These are phyloP conservation scores for Periconia macrospinosa DNA, from an alignment of 2,329 filamentous ascomycete species.

Conservation along the genomic window DNA sequence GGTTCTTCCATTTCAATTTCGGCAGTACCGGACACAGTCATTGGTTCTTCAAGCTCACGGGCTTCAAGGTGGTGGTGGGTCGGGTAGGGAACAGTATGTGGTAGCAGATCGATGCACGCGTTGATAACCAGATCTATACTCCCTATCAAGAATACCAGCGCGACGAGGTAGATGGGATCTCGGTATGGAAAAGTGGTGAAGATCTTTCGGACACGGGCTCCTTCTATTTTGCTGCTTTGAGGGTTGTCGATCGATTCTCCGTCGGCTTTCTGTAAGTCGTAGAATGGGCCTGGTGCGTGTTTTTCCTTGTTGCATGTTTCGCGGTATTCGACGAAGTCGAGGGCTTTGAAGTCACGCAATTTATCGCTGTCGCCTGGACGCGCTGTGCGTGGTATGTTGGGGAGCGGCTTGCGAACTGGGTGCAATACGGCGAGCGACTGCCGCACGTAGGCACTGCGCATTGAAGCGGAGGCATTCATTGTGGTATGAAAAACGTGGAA, in stretches of 20 bases:
- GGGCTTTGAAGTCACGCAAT: slow-evolving; percentile 17
- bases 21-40: slow-evolving; percentile 4
- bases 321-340: slow-evolving; percentile 25
- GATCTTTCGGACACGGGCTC: slow-evolving; percentile 17
- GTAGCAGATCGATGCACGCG: slow-evolving; percentile 30
- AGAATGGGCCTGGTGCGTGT: not conserved
- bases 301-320: slow-evolving; percentile 23
- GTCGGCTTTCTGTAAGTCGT: slow-evolving; percentile 8
- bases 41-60: not conserved
- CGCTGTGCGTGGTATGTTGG: slow-evolving; percentile 13
- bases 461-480: slow-evolving; percentile 36
- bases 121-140: slow-evolving; percentile 29
- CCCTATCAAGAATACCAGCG: slow-evolving; percentile 25
- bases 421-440: slow-evolving; percentile 22
- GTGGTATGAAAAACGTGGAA: slow-evolving; percentile 1
- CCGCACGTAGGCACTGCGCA: slow-evolving; percentile 29
- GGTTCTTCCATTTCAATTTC: slow-evolving; percentile 21
- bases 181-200: slow-evolving; percentile 28
- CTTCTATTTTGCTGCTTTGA: slow-evolving; percentile 4
- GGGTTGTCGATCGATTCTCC: slow-evolving; percentile 16
- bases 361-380: slow-evolving; percentile 21
- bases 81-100: slow-evolving; percentile 6
- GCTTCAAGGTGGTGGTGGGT: not conserved
- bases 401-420: slow-evolving; percentile 2
- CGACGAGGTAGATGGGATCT: slow-evolving; percentile 33